phyloP scores from a whole-genome alignment of 768 basidiomycete genomes.

The Mrakia gelida region DNA sequence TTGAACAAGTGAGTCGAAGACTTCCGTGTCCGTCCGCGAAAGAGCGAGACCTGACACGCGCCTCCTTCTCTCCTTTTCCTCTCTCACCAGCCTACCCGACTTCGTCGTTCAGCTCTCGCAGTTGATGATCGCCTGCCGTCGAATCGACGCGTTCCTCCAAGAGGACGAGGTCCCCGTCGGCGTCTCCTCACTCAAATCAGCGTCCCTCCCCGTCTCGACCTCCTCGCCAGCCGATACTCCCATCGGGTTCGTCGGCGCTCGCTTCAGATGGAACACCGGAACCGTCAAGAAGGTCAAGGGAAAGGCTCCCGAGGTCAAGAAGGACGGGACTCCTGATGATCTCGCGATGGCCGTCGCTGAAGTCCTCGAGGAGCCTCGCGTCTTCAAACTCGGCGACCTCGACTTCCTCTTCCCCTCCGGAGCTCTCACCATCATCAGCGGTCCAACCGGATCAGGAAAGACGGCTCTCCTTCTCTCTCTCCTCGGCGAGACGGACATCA shows the following conservation, averaged over 20 bases:
- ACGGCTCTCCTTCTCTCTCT: constrained; percentile 58
- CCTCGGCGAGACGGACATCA: constrained; percentile 66
- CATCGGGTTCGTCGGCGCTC: constrained; percentile 58
- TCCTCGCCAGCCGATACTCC: constrained; percentile 42
- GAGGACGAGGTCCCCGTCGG: constrained; percentile 70
- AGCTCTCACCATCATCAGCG: constrained; percentile 63
- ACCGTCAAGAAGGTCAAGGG: constrained; percentile 48
- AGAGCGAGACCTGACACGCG: neutral
- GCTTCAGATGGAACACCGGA: constrained; percentile 55
- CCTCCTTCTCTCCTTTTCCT: neutral
- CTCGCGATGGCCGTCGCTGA: neutral
- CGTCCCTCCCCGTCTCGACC: constrained; percentile 27
- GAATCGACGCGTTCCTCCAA: constrained; percentile 59
- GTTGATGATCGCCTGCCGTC: constrained; percentile 62
- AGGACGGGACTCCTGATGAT: neutral
- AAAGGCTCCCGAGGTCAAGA: constrained; percentile 23
- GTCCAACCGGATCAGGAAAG: constrained; percentile 72
- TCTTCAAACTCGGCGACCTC: constrained; percentile 66
- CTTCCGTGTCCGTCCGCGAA: neutral
- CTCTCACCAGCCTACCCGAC: neutral
- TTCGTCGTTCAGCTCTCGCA: constrained; percentile 73
- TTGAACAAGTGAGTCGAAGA: neutral
- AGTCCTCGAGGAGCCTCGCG: constrained; percentile 40
- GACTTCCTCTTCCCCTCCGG: constrained; percentile 67
- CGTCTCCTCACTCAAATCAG: constrained; percentile 59